Percentiles rank a stretch among this genome's conserved stretches.
These are phyloP conservation scores for Baeospora myosura DNA, from an alignment of 1,284 basidiomycete genomes.

Conservation along the genomic window DNA sequence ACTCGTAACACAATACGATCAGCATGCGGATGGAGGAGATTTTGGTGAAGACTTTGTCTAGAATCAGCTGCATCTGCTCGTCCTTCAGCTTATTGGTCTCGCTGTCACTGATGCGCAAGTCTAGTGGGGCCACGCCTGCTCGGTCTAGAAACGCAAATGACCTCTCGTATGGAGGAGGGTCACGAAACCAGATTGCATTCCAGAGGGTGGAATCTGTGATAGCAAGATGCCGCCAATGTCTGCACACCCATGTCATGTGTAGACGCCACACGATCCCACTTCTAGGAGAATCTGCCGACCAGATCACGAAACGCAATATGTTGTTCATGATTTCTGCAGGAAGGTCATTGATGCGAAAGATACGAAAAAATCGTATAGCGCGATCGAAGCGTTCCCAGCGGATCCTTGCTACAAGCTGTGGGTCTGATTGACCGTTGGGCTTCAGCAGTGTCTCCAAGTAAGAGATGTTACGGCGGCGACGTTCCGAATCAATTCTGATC, in stretches of 20 bases:
- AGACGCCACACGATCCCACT: constrained; percentile 34
- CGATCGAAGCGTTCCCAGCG: constrained; percentile 24
- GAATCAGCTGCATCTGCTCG: constrained; percentile 34
- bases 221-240: constrained; percentile 42
- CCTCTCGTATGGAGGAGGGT: constrained; percentile 38
- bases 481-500: not conserved
- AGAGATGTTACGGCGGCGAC: not conserved
- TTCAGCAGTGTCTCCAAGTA: not conserved
- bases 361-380: constrained; percentile 26
- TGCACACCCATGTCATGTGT: constrained; percentile 50
- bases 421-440: constrained; percentile 9
- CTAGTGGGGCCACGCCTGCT: constrained; percentile 42
- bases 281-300: constrained; percentile 31
- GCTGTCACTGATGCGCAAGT: constrained; percentile 47
- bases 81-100: constrained; percentile 28
- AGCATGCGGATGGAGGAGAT: constrained; percentile 48
- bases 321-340: constrained; percentile 56
- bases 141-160: constrained; percentile 48
- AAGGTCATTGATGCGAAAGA: constrained; percentile 53
- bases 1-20: constrained; percentile 43
- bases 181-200: constrained; percentile 54
- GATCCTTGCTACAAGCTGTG: constrained; percentile 21
- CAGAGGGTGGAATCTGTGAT: constrained; percentile 46
- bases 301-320: constrained; percentile 51
- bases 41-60: constrained; percentile 41